Conservation (phyloP, 805 yeast genomes). For the Ogataea pilisensis region DNA sequence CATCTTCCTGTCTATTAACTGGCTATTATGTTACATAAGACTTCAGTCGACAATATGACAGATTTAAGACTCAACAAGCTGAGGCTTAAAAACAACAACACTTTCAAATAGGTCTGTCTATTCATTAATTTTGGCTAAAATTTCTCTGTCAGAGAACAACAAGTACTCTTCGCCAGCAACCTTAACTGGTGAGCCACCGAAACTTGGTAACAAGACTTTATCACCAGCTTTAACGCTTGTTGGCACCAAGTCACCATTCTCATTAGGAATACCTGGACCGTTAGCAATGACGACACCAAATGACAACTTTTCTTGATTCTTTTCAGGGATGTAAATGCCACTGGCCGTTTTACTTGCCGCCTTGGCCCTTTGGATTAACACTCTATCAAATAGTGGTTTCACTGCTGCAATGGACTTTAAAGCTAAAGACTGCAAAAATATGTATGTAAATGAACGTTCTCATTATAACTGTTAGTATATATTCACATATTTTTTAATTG, state of each 20-base stretch:
- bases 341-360: slow-evolving; percentile 89
- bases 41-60: no score
- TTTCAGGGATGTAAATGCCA: slow-evolving; percentile 92
- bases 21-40: no score
- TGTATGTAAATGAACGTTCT: no score
- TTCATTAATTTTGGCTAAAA: slow-evolving; percentile 85
- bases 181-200: slow-evolving; percentile 88
- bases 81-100: no score
- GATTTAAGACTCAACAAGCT: no score
- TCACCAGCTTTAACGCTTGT: slow-evolving; percentile 86
- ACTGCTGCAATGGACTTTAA: slow-evolving; percentile 37
- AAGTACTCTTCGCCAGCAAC: slow-evolving; percentile 57
- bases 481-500: no score
- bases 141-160: slow-evolving; percentile 87
- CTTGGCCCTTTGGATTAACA: slow-evolving; percentile 90
- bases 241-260: slow-evolving; percentile 66
- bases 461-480: no score
- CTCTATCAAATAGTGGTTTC: slow-evolving; percentile 92
- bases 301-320: slow-evolving; percentile 90
- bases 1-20: no score
- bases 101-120: slow-evolving; percentile 25
- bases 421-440: not conserved
- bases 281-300: slow-evolving; percentile 90
- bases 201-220: slow-evolving; percentile 88
- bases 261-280: slow-evolving; percentile 86